A percentile compares a stretch with the other conserved stretches of the same genome.
Conservation (phyloP, 306 rosid genomes). For the Potentilla sterilis region DNA sequence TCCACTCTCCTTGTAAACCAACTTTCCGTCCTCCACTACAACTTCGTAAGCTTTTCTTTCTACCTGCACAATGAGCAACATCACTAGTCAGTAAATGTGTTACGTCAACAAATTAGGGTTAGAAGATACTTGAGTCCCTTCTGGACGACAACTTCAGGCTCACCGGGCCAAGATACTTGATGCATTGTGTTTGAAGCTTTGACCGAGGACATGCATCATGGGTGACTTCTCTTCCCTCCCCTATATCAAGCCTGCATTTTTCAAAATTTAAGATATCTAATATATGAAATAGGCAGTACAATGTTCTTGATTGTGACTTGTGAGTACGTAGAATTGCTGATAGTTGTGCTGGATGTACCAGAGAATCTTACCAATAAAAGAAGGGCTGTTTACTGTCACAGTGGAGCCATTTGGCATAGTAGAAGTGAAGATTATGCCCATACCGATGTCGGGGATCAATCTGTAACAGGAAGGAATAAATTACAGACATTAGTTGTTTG, state of each 20-base stretch:
- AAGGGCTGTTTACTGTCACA: slow-evolving; percentile 77
- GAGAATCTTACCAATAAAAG: slow-evolving; percentile 68
- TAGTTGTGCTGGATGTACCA: slow-evolving; percentile 1
- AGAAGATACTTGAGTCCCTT: not conserved
- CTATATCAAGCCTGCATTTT: slow-evolving; percentile 76
- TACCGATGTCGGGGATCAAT: slow-evolving; percentile 97
- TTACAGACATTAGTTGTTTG: slow-evolving; percentile 17
- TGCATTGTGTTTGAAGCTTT: slow-evolving; percentile 80
- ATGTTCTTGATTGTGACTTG: slow-evolving; percentile 12
- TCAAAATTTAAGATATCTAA: slow-evolving; percentile 10
- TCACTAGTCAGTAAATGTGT: not conserved
- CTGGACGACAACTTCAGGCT: slow-evolving; percentile 18
- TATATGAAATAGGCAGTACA: slow-evolving; percentile 1
- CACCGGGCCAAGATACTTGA: slow-evolving; percentile 89
- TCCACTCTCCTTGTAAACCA: slow-evolving; percentile 47
- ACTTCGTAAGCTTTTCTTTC: slow-evolving; percentile 66
- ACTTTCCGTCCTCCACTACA: slow-evolving; percentile 49
- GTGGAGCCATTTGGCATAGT: slow-evolving; percentile 73
- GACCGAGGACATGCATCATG: slow-evolving; percentile 55
- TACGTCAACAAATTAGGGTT: not conserved
- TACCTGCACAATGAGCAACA: slow-evolving; percentile 36
- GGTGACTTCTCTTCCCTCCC: slow-evolving; percentile 66
- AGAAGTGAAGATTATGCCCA: slow-evolving; percentile 89
- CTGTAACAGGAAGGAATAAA: slow-evolving; percentile 34
- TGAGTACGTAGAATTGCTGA: slow-evolving; percentile 6